These are phyloP conservation scores for Euclidium syriacum DNA, from an alignment of 345 rosid species.

Conservation along the genomic window DNA sequence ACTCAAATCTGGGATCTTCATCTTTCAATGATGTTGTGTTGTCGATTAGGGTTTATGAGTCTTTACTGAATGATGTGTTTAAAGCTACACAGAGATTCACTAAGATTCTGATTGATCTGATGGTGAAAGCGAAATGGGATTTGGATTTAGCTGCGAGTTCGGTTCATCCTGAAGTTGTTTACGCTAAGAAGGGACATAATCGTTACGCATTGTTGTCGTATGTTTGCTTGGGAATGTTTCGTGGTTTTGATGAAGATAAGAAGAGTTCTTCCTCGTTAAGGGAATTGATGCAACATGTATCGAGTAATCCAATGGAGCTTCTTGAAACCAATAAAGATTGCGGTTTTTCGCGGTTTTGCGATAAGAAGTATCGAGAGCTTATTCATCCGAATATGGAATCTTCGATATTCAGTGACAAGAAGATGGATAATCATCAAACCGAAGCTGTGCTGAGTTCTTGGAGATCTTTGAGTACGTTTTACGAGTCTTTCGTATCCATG, in stretches of 20 bases:
- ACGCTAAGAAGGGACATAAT: conserved; percentile 51
- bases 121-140: conserved; percentile 89
- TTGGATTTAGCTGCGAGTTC: conserved; percentile 73
- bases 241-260: conserved; percentile 56
- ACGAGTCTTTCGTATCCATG: conserved; percentile 75
- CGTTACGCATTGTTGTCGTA: conserved; percentile 70
- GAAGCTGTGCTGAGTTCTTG: conserved; percentile 80
- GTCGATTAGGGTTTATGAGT: conserved; percentile 58
- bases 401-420: conserved; percentile 63
- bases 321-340: conserved; percentile 57
- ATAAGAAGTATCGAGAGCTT: conserved; percentile 82
- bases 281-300: conserved; percentile 71
- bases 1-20: too few relatives aligned
- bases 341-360: conserved; percentile 76
- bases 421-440: conserved; percentile 48
- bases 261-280: conserved; percentile 37
- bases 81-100: conserved; percentile 59
- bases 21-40: conserved; percentile 47
- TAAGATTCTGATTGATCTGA: conserved; percentile 66
- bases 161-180: conserved; percentile 52
- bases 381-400: conserved; percentile 87
- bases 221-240: conserved; percentile 75
- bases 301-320: conserved; percentile 75
- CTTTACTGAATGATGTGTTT: conserved; percentile 59
- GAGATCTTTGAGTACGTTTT: conserved; percentile 66